A percentile compares a stretch with the other conserved stretches of the same genome.
Conservation (phyloP, 2,329 filamentous ascomycete genomes). For the Drechslerella stenobrocha region DNA sequence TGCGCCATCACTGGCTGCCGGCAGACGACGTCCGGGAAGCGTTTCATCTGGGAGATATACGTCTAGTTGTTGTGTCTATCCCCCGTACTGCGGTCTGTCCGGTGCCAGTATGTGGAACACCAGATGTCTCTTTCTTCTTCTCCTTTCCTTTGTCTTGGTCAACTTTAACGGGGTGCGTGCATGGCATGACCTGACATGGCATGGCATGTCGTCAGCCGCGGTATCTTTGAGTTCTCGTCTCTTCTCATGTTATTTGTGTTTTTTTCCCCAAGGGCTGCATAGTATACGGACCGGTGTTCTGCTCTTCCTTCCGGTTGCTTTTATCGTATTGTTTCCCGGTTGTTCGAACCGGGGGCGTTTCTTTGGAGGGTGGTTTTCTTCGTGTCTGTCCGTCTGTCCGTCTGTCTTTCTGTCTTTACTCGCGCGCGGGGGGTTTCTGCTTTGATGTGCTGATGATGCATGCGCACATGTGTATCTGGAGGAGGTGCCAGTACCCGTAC, state of each 20-base stretch:
- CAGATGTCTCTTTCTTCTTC: neutral
- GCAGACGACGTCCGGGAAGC: conserved; percentile 15
- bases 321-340: neutral
- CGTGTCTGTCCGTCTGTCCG: no score
- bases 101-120: no score
- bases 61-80: conserved; percentile 1
- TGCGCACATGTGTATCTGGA: no score
- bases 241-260: neutral
- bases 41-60: conserved; percentile 45
- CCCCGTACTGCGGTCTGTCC: neutral
- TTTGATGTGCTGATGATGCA: no score
- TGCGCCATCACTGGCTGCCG: conserved; percentile 50
- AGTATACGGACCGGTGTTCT: no score
- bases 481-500: no score
- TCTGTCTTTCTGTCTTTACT: no score
- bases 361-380: no score
- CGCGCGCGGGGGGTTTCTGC: no score
- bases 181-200: neutral
- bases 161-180: neutral
- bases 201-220: neutral
- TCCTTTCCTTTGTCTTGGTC: neutral
- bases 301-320: no score
- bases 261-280: no score
- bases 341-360: no score
- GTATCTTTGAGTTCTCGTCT: neutral